These are phyloP conservation scores for Chrysosporium keratinophilum DNA, from an alignment of 2,329 filamentous ascomycete genomes.

Conservation along the genomic window DNA sequence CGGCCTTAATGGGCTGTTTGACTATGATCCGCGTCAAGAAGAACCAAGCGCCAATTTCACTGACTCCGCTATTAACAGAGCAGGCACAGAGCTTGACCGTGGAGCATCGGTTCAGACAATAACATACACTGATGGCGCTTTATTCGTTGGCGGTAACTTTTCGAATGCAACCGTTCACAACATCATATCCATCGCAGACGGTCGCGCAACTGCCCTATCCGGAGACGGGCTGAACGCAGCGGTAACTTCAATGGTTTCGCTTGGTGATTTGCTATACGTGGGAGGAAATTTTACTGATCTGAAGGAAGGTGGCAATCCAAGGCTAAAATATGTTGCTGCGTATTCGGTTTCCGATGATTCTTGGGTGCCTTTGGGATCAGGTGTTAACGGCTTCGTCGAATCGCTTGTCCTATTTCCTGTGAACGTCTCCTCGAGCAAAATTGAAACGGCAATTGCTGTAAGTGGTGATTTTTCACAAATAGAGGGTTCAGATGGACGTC, in stretches of 20 bases:
- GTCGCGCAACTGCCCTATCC: slow-evolving; percentile 51
- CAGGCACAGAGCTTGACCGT: slow-evolving; percentile 58
- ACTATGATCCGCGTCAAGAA: slow-evolving; percentile 61
- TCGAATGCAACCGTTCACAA: slow-evolving; percentile 58
- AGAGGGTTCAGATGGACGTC: slow-evolving; percentile 44
- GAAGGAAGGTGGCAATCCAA: slow-evolving; percentile 48
- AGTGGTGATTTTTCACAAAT: slow-evolving; percentile 71
- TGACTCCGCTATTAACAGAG: slow-evolving; percentile 63
- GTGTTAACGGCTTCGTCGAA: slow-evolving; percentile 68
- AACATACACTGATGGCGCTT: slow-evolving; percentile 51
- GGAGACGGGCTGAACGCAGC: slow-evolving; percentile 69
- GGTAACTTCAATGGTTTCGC: slow-evolving; percentile 61
- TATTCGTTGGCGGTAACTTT: slow-evolving; percentile 79
- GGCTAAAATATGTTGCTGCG: slow-evolving; percentile 63
- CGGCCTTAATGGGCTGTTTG: slow-evolving; percentile 80
- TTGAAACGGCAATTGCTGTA: slow-evolving; percentile 66
- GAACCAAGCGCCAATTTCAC: slow-evolving; percentile 55
- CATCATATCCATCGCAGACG: slow-evolving; percentile 61
- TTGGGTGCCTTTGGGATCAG: slow-evolving; percentile 74
- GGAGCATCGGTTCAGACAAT: slow-evolving; percentile 62
- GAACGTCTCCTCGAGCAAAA: slow-evolving; percentile 59
- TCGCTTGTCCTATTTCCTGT: slow-evolving; percentile 66
- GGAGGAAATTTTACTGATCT: slow-evolving; percentile 79
- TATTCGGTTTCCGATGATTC: slow-evolving; percentile 58
- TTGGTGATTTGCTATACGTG: slow-evolving; percentile 60